Percentiles rank a stretch among this genome's conserved stretches.
These are phyloP conservation scores for Candida coleopterorum DNA, from an alignment of 805 yeast genomes.

Conservation along the genomic window DNA sequence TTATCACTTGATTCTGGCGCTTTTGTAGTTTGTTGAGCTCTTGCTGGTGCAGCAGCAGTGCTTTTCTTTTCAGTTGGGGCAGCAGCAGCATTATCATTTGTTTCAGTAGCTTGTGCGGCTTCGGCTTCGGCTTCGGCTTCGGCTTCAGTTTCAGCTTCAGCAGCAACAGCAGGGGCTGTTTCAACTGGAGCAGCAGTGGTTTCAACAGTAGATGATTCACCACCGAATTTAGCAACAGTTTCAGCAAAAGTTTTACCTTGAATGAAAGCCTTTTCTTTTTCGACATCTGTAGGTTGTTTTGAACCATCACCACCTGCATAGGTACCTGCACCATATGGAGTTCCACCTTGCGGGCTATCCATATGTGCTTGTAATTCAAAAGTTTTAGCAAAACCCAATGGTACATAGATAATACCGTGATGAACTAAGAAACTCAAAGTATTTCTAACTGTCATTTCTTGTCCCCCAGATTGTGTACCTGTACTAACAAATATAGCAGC, in stretches of 20 bases:
- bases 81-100: not conserved
- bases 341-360: slow-evolving; percentile 63
- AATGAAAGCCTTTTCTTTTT: slow-evolving; percentile 54
- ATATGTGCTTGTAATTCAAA: slow-evolving; percentile 53
- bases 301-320: slow-evolving; percentile 74
- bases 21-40: slow-evolving; percentile 8
- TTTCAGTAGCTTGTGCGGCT: too few relatives aligned
- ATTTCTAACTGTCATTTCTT: slow-evolving; percentile 63
- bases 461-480: slow-evolving; percentile 75
- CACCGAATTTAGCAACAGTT: slow-evolving; percentile 15
- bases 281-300: slow-evolving; percentile 60
- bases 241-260: slow-evolving; percentile 62
- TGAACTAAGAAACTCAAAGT: slow-evolving; percentile 59
- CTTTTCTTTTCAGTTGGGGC: slow-evolving; percentile 3
- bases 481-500: slow-evolving; percentile 71
- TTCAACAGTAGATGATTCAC: not conserved
- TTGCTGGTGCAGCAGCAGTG: slow-evolving; percentile 5
- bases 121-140: not conserved
- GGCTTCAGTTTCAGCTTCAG: not conserved
- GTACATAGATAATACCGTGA: slow-evolving; percentile 74
- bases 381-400: slow-evolving; percentile 64
- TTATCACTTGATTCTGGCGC: slow-evolving; percentile 9
- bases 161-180: not conserved
- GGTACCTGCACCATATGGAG: slow-evolving; percentile 87
- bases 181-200: slow-evolving; percentile 3